These are phyloP conservation scores for Pythium angustatum DNA, from an alignment of 352 stramenopile species.

Conservation along the genomic window DNA sequence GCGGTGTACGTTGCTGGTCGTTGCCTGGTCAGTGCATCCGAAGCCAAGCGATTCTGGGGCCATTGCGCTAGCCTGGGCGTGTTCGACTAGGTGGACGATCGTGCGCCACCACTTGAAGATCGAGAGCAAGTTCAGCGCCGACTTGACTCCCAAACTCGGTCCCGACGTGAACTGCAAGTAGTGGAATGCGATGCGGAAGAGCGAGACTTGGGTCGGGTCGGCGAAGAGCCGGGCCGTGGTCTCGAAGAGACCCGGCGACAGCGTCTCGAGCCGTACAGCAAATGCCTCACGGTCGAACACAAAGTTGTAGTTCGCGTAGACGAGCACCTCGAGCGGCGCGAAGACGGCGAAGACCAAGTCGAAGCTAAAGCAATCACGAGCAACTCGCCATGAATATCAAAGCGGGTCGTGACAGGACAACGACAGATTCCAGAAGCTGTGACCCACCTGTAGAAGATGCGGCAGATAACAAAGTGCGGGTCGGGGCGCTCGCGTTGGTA, in stretches of 20 bases:
- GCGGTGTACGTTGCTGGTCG: background rate
- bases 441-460: conserved; percentile 25
- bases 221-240: conserved; percentile 41
- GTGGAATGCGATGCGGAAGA: conserved; percentile 46
- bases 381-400: too few relatives aligned
- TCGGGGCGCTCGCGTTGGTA: conserved; percentile 21
- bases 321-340: conserved; percentile 41
- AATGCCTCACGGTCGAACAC: conserved; percentile 42
- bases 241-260: conserved; percentile 36
- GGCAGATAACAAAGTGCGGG: conserved; percentile 10
- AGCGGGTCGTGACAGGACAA: too few relatives aligned
- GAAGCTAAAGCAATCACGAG: conserved; percentile 1
- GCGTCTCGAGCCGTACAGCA: conserved; percentile 31
- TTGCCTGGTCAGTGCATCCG: background rate
- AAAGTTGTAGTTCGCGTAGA: conserved; percentile 45
- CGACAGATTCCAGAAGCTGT: background rate
- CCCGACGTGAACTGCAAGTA: conserved; percentile 42
- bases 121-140: conserved; percentile 37
- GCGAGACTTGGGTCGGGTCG: conserved; percentile 41
- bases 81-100: conserved; percentile 27
- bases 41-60: too few relatives aligned
- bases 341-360: conserved; percentile 64
- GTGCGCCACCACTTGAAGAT: conserved; percentile 50
- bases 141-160: conserved; percentile 28
- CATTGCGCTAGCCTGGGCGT: too few relatives aligned